phyloP scores from a whole-genome alignment of 805 yeast genomes.

The Nakazawaea ernobii region DNA sequence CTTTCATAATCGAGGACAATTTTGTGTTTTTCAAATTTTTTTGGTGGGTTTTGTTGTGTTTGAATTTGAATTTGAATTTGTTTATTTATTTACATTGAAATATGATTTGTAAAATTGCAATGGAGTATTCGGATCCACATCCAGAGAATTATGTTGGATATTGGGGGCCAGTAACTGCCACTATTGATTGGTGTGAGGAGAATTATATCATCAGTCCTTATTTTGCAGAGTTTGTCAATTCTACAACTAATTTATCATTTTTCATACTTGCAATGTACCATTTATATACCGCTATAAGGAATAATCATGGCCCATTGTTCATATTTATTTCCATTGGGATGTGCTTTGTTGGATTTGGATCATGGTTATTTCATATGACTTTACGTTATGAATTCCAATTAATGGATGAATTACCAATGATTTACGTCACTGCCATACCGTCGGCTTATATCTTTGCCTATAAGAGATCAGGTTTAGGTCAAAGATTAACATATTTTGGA shows the following conservation, averaged over 20 bases:
- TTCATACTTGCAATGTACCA: conserved; percentile 25
- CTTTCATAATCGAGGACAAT: no score
- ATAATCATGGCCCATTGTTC: conserved; percentile 67
- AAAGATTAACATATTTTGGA: conserved; percentile 4
- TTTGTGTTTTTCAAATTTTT: no score
- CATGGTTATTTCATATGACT: conserved; percentile 97
- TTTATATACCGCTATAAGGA: conserved; percentile 49
- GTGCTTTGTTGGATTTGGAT: conserved; percentile 84
- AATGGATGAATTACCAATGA: conserved; percentile 96
- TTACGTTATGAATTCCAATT: conserved; percentile 82
- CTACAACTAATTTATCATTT: conserved; percentile 59
- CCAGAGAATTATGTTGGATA: conserved; percentile 33
- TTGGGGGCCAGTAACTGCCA: conserved; percentile 85
- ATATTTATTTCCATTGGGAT: conserved; percentile 72
- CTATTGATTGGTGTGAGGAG: conserved; percentile 99
- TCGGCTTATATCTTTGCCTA: conserved; percentile 37
- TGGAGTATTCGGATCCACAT: conserved; percentile 3
- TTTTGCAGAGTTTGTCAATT: conserved; percentile 87
- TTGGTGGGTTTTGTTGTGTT: no score
- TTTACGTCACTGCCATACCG: conserved; percentile 95
- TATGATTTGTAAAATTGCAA: background rate
- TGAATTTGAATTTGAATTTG: background rate
- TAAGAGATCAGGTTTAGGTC: conserved; percentile 17
- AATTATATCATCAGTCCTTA: conserved; percentile 83
- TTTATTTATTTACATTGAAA: background rate